These are phyloP conservation scores for Aspergillus calidoustus DNA, from an alignment of 2,329 filamentous ascomycete species.

Conservation along the genomic window DNA sequence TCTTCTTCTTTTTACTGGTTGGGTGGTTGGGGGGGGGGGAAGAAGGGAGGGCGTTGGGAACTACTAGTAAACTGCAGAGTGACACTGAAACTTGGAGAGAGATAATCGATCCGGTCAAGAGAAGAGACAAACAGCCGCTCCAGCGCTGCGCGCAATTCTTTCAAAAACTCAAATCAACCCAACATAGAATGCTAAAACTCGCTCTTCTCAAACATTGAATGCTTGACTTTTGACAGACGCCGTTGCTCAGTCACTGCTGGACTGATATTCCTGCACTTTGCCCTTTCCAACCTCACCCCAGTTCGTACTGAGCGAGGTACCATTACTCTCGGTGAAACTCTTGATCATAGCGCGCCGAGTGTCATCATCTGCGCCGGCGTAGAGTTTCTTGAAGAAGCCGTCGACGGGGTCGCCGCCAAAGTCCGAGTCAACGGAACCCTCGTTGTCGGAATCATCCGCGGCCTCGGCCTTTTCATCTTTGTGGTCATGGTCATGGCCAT, in stretches of 20 bases:
- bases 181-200: background rate
- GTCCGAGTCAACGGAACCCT: conserved; percentile 47
- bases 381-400: conserved; percentile 88
- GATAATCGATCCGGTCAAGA: background rate
- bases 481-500: conserved; percentile 33
- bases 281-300: conserved; percentile 80
- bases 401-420: conserved; percentile 69
- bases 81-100: too few species aligned
- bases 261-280: conserved; percentile 61
- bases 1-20: background rate
- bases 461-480: conserved; percentile 36
- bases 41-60: background rate
- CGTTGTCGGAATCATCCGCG: conserved; percentile 61
- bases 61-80: background rate
- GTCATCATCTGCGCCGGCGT: conserved; percentile 75
- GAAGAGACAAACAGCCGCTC: background rate
- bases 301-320: conserved; percentile 88
- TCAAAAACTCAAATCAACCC: background rate
- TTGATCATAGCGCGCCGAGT: conserved; percentile 96
- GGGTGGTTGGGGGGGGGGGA: too few species aligned
- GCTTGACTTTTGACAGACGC: background rate
- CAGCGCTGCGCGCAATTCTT: background rate
- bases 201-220: background rate
- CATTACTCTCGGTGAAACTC: conserved; percentile 91
- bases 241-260: conserved; percentile 28